Percentiles rank a stretch among this genome's conserved stretches.
Evolutionary conservation across 1,139 yeast species (phyloP).

Genomic region (Kazachstania sp.): DNA sequence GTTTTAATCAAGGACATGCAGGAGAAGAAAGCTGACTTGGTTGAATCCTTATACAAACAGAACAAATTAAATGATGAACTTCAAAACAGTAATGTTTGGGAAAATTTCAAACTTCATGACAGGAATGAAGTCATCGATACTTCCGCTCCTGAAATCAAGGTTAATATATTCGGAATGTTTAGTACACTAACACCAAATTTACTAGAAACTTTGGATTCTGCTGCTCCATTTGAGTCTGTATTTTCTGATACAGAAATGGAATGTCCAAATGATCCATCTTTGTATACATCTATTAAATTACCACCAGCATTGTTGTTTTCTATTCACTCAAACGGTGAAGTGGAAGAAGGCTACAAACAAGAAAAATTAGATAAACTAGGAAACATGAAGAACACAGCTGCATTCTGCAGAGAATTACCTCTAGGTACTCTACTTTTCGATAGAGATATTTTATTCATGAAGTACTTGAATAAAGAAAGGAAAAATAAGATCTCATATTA

Average conservation of each 20-base stretch:
- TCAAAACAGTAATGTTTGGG: not conserved
- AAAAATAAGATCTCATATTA: not conserved
- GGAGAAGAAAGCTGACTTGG: slow-evolving; percentile 11
- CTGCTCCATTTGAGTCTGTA: slow-evolving; percentile 2
- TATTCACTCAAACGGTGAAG: not conserved
- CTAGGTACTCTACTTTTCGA: slow-evolving; percentile 14
- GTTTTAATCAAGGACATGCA: slow-evolving; percentile 9
- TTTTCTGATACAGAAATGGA: not conserved
- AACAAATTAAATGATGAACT: not conserved
- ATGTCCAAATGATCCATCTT: not conserved
- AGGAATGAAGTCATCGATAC: not conserved
- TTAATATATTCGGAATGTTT: slow-evolving; percentile 3
- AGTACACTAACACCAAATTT: slow-evolving; percentile 1
- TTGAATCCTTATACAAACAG: slow-evolving; percentile 8
- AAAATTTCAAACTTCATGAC: not conserved
- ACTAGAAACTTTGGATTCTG: not conserved
- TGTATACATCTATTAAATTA: not conserved
- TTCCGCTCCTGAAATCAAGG: not conserved
- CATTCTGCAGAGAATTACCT: slow-evolving; percentile 9
- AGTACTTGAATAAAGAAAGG: slow-evolving; percentile 6
- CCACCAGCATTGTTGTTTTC: not conserved
- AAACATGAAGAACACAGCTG: not conserved
- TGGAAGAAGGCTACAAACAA: not conserved
- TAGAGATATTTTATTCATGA: slow-evolving; percentile 14
- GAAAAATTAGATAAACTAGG: not conserved